A percentile compares a stretch with the other conserved stretches of the same genome.
Conservation (phyloP, 495 filamentous ascomycete species). For the Neurospora discreta region DNA sequence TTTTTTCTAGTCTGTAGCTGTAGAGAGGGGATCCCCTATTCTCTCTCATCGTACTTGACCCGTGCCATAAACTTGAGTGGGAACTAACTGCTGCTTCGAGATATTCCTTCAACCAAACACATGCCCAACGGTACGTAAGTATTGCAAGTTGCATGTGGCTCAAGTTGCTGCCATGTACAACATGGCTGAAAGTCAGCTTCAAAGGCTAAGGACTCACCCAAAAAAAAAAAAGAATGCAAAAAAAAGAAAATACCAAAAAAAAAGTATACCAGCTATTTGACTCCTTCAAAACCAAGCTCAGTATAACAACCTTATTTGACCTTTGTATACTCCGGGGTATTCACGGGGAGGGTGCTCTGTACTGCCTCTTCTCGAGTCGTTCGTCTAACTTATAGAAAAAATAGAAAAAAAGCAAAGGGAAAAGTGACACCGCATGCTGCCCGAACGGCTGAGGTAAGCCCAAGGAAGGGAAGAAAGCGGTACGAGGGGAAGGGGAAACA, state of each 20-base stretch:
- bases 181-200: too few relatives aligned
- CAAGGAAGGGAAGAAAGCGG: background rate
- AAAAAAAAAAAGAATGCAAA: too few relatives aligned
- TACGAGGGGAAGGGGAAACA: background rate
- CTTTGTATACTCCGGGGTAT: background rate
- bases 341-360: background rate
- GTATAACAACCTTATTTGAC: background rate
- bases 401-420: background rate
- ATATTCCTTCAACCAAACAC: background rate
- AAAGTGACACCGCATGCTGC: background rate
- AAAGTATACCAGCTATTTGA: too few relatives aligned
- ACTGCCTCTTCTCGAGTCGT: background rate
- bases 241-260: too few relatives aligned
- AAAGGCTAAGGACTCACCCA: too few relatives aligned
- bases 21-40: background rate
- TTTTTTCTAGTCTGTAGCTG: too few relatives aligned
- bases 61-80: background rate
- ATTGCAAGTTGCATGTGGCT: background rate
- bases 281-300: background rate
- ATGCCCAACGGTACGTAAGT: background rate
- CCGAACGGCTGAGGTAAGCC: background rate
- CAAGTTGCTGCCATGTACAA: background rate
- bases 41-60: background rate
- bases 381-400: background rate
- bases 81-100: background rate